Conservation (phyloP, 129 eudicot species). For the Lonicera japonica region DNA sequence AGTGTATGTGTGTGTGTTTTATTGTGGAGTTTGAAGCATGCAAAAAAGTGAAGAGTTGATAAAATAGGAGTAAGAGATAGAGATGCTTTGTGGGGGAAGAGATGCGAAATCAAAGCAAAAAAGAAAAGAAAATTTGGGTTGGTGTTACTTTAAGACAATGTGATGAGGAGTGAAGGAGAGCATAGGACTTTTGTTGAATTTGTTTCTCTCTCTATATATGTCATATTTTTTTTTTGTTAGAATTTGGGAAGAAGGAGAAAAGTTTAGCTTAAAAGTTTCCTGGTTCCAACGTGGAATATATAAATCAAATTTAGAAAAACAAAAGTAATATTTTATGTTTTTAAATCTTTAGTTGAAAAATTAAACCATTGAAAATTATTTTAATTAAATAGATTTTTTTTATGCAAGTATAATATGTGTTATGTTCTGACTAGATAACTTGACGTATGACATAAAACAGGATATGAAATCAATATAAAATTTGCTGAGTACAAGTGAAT, state of each 20-base stretch:
- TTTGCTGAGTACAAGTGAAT: too few species aligned
- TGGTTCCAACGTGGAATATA: too few species aligned
- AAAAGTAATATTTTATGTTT: too few species aligned
- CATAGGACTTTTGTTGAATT: not conserved
- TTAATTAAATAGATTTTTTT: too few species aligned
- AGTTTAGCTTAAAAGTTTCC: too few species aligned
- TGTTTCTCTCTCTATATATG: not conserved
- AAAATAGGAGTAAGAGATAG: slow-evolving; percentile 7
- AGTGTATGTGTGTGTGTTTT: not conserved
- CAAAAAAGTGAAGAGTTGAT: slow-evolving; percentile 1
- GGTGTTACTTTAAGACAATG: slow-evolving; percentile 7
- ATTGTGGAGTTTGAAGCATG: slow-evolving; percentile 16
- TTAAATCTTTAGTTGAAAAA: too few species aligned
- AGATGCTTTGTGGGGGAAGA: not conserved
- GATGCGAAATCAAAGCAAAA: not conserved
- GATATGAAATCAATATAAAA: too few species aligned
- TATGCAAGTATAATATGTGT: too few species aligned
- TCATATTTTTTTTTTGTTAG: not conserved
- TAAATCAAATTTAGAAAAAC: too few species aligned
- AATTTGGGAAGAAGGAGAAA: not conserved
- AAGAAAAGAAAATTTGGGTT: not conserved
- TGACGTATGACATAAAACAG: too few species aligned
- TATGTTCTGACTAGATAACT: too few species aligned
- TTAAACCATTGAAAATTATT: too few species aligned
- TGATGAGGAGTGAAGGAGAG: not conserved